Conservation (phyloP, 2,329 filamentous ascomycete genomes). For the Botryotinia convoluta region DNA sequence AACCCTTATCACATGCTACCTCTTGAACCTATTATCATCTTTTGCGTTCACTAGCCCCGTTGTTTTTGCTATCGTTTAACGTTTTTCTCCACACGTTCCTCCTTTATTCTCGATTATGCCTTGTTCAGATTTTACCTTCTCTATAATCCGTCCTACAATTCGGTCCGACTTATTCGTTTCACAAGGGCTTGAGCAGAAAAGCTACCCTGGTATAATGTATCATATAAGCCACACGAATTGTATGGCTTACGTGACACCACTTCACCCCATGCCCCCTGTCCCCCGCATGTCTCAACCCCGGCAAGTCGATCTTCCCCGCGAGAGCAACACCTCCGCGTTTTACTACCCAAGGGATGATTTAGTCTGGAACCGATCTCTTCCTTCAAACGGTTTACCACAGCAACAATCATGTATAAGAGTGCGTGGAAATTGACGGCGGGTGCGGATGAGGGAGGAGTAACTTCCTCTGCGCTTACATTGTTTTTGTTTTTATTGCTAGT, state of each 20-base stretch:
- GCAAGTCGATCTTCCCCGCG: conserved; percentile 19
- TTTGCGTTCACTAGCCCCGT: neutral
- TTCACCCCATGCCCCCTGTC: conserved; percentile 18
- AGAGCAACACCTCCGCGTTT: conserved; percentile 11
- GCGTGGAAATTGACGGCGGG: neutral
- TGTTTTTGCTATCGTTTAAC: neutral
- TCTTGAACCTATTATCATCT: neutral
- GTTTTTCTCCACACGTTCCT: neutral
- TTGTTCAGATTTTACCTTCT: neutral
- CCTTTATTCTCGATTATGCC: neutral
- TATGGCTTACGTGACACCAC: conserved; percentile 9
- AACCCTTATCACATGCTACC: neutral
- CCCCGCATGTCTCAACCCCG: conserved; percentile 18
- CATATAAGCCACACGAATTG: neutral
- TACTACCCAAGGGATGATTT: neutral
- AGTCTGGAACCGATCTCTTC: neutral
- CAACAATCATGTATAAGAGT: conserved; percentile 2
- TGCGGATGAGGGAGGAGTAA: neutral
- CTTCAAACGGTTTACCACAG: neutral
- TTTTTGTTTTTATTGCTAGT: neutral
- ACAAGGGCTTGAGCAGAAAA: conserved; percentile 6
- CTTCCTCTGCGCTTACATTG: neutral
- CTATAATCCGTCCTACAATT: conserved; percentile 13
- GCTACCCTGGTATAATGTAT: conserved; percentile 7
- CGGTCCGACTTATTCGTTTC: conserved; percentile 20